phyloP scores from a whole-genome alignment of 139 green algal species.

The Coelastrella sp. region DNA sequence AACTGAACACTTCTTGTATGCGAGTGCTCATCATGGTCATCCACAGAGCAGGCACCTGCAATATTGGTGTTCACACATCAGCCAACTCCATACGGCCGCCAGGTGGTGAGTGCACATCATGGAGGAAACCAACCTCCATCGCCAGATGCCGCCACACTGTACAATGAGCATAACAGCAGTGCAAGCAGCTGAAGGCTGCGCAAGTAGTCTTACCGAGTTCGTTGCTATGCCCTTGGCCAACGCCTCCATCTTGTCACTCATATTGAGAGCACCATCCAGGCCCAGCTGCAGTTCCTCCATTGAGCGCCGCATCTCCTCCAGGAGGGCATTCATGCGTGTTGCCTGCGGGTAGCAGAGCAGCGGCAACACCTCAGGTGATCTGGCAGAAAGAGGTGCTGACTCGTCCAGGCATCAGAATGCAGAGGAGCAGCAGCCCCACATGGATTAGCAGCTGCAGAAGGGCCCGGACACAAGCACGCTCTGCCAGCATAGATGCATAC shows the following conservation, averaged over 20 bases:
- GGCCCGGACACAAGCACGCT: background rate
- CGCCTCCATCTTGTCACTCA: slow-evolving; percentile 90
- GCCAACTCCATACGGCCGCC: no score
- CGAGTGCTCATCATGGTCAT: slow-evolving; percentile 87
- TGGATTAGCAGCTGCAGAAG: background rate
- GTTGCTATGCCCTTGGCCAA: slow-evolving; percentile 76
- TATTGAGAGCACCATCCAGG: slow-evolving; percentile 90
- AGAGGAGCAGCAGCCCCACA: no score
- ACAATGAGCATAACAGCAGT: no score
- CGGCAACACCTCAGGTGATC: no score
- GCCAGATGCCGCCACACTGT: no score
- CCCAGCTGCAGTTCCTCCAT: slow-evolving; percentile 92
- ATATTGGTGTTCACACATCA: no score
- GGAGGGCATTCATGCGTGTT: slow-evolving; percentile 83
- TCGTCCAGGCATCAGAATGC: no score
- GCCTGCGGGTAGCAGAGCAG: slow-evolving; percentile 59
- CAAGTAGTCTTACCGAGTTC: slow-evolving; percentile 80
- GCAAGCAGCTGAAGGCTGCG: no score
- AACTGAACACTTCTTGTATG: slow-evolving; percentile 85
- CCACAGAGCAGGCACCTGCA: slow-evolving; percentile 60
- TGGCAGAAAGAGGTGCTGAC: background rate
- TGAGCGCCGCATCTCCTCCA: slow-evolving; percentile 83
- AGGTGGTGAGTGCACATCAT: no score
- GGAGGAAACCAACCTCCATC: no score
- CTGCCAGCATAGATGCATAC: background rate